Evolutionary conservation across 1,284 basidiomycete genomes (phyloP), one percentile per base, ranked within the genome.

Genomic region (Veloboletus limbatus): DNA sequence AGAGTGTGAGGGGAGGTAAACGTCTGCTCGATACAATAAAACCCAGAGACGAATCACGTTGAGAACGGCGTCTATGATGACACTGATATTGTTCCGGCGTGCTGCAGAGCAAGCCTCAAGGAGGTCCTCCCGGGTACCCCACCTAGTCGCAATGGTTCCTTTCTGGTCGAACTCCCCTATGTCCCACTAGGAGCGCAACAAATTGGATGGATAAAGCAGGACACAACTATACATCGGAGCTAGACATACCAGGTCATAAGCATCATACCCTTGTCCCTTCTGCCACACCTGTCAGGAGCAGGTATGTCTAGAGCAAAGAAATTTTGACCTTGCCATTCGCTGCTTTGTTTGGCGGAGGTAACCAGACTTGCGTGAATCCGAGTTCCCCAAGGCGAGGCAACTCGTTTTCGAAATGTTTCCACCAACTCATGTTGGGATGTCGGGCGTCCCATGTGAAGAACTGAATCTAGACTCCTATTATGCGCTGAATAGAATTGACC

Each of bases 91-190:
- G 53, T 76, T 70, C 52, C 70, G 63, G 51, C 72, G 74, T 3
- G 87, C 87, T 21, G 69, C 62, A 43, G 69, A 64, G 63, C 89
- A 86, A 10, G 88, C 84, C 5, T 69, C 62, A 3, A 92, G 61
- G 17, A 96, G 78, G 57, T 97, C 85, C 36, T 92, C 81, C 56
- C 86, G 88, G 11, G 85, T 88, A 16, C 95, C 95, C 91, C 93
- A 98, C 53, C 94, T 81, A n/a, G 94, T 97, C 8, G 74, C 66
- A 41, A 80, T 69, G n/a, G 78, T 71, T 10, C 87, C 88, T 65
- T 92, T 95, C 65, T 91, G 88, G 42, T 92, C 70, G 56, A 97
- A 97, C 71, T 97, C 94, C 38, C 95, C 95, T 9, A 97, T 70
- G 63, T 94, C 92, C 88, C 88, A 93, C 79, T 92, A 49, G 21